phyloP scores from a whole-genome alignment of 495 filamentous ascomycete genomes.

The Aspergillus biplanus region DNA sequence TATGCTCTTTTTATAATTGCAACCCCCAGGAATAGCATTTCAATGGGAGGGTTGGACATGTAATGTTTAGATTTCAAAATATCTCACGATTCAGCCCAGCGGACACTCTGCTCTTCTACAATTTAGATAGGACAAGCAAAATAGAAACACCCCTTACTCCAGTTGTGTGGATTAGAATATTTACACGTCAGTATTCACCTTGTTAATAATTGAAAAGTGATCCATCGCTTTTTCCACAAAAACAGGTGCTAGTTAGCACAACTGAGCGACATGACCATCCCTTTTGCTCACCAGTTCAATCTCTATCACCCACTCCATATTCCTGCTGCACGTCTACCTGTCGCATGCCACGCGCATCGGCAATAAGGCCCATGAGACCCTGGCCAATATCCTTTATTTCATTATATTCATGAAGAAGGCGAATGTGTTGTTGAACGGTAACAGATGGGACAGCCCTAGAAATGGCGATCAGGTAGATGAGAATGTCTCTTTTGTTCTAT shows the following conservation, averaged over 20 bases:
- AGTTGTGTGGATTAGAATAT: neutral
- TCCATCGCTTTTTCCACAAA: neutral
- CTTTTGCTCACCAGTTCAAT: conserved; percentile 28
- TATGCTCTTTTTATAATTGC: neutral
- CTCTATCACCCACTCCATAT: conserved; percentile 44
- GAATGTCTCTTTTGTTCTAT: no score
- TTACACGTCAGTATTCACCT: neutral
- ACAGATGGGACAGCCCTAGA: conserved; percentile 37
- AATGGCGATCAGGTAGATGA: neutral
- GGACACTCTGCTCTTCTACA: conserved; percentile 12
- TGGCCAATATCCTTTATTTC: conserved; percentile 76
- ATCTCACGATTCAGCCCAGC: conserved; percentile 7
- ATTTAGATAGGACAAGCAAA: conserved; percentile 7
- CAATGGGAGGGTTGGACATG: conserved; percentile 4
- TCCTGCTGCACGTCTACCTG: conserved; percentile 67
- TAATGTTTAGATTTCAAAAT: conserved; percentile 12
- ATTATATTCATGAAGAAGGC: conserved; percentile 74
- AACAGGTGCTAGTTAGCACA: no score
- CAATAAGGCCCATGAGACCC: conserved; percentile 73
- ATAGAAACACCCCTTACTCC: conserved; percentile 4
- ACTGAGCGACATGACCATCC: no score
- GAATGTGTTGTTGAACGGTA: conserved; percentile 68
- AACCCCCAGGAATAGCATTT: neutral
- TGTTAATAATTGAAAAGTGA: neutral
- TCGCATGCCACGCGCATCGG: conserved; percentile 67